Evolutionary conservation across 192 early-diverging fungal genomes (phyloP), one percentile per base, ranked within the genome.

Genomic region (Mortierella antarctica): DNA sequence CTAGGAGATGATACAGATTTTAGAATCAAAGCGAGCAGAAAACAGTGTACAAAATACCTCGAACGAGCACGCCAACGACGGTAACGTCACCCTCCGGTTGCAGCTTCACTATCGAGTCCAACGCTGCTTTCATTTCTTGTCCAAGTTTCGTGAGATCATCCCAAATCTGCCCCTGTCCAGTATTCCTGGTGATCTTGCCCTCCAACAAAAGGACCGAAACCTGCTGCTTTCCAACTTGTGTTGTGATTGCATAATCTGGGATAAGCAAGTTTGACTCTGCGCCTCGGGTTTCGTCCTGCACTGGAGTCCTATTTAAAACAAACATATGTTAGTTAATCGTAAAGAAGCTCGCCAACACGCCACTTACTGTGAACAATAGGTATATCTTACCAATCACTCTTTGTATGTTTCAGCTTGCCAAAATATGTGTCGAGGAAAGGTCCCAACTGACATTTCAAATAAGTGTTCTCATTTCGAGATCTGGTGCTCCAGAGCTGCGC

Each of bases 241-340:
- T 65, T 15, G 62, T 73, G 17, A 23, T 57, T 50, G 71, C 41
- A 73, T 59, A 73, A 62, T 73, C 71, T 54, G 71, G 71, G 21
- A 73, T 57, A 4, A 72, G 20, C 53, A 64, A 17, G 39, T 39
- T 65, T 48, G 55, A 73, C 46, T 58, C 47, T 31, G 56, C 31
- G 45, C 39, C 62, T 23, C 62, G 48, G 42, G 71, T 65, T 14
- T 73, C 71, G 48, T 65, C 56, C 48, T 73, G 62, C 11, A 50
- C 40, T n/a, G 47, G 62, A 49, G 71, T 73, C 71, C 71, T 73
- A 73, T 58, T 56, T 42, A 66, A 66, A 6, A 51, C 6, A 9
- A 31, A 45, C 6, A 41, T 63, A 51, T 20, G 23, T 31, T 63
- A 17, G 10, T 51, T 63, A 48, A 2, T n/a, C n/a, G n/a, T n/a